Conservation (phyloP, 176 grass and related monocot species). For the Aegilops tauschii region DNA sequence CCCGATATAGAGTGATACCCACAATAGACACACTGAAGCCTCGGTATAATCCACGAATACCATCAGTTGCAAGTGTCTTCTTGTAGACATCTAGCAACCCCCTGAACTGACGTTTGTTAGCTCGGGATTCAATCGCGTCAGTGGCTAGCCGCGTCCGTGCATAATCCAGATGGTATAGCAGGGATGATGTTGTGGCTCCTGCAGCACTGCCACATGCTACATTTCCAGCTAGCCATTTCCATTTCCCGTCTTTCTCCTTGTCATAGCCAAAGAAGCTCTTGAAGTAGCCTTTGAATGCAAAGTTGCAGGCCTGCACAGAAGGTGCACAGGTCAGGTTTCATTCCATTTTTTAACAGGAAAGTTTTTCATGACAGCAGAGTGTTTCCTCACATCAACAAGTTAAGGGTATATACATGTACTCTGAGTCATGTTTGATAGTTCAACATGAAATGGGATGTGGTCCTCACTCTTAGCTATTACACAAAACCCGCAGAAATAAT, state of each 20-base stretch:
- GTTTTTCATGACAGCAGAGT: background rate
- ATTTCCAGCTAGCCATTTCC: slow-evolving; percentile 77
- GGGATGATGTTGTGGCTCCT: slow-evolving; percentile 71
- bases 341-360: background rate
- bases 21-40: slow-evolving; percentile 83
- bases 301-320: slow-evolving; percentile 81
- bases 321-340: background rate
- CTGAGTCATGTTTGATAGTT: background rate
- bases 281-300: slow-evolving; percentile 93
- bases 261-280: slow-evolving; percentile 66
- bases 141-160: slow-evolving; percentile 76
- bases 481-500: slow-evolving; percentile 4
- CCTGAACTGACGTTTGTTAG: slow-evolving; percentile 58
- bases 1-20: slow-evolving; percentile 84
- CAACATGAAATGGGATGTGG: background rate
- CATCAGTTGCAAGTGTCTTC: slow-evolving; percentile 66
- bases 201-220: slow-evolving; percentile 78
- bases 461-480: slow-evolving; percentile 7
- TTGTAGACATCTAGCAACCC: slow-evolving; percentile 82
- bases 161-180: slow-evolving; percentile 95
- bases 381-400: background rate
- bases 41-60: slow-evolving; percentile 72
- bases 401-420: background rate
- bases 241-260: slow-evolving; percentile 62
- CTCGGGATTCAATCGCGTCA: slow-evolving; percentile 62